A percentile compares a stretch with the other conserved stretches of the same genome.
Conservation (phyloP, 2,329 filamentous ascomycete genomes). For the Neopestalotiopsis clavispora region DNA sequence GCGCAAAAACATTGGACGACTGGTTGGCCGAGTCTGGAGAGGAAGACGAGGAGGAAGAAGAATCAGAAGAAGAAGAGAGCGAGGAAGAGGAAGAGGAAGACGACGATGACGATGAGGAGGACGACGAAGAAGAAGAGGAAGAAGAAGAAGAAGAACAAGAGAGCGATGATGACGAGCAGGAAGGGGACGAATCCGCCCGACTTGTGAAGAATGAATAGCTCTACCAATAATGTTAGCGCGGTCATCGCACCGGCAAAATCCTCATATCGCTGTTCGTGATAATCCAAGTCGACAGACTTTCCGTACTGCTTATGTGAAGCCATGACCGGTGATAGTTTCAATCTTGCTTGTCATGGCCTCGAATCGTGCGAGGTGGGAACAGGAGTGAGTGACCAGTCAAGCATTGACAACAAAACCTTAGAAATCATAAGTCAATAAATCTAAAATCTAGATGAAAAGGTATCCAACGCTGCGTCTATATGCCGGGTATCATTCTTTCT, state of each 20-base stretch:
- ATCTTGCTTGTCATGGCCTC: too few species aligned
- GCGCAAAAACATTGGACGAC: slow-evolving; percentile 85
- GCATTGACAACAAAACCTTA: neutral
- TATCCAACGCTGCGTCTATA: neutral
- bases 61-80: slow-evolving; percentile 17
- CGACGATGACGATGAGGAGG: slow-evolving; percentile 17
- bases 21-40: slow-evolving; percentile 80
- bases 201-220: slow-evolving; percentile 13
- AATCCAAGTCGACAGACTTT: too few species aligned
- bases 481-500: neutral
- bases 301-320: too few species aligned
- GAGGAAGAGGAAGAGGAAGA: slow-evolving; percentile 17
- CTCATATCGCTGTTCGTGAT: too few species aligned
- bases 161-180: slow-evolving; percentile 10
- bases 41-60: slow-evolving; percentile 17
- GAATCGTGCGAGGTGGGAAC: neutral
- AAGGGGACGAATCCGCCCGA: slow-evolving; percentile 4
- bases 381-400: neutral
- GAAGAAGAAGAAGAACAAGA: slow-evolving; percentile 16
- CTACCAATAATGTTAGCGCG: neutral
- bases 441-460: neutral
- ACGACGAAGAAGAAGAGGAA: slow-evolving; percentile 16
- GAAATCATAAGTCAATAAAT: neutral
- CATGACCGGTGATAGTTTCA: too few species aligned
- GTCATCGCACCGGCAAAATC: neutral